A percentile compares a stretch with the other conserved stretches of the same genome.
These are phyloP conservation scores for Phytophthora pinifolia DNA, from an alignment of 352 stramenopile species.

Conservation along the genomic window DNA sequence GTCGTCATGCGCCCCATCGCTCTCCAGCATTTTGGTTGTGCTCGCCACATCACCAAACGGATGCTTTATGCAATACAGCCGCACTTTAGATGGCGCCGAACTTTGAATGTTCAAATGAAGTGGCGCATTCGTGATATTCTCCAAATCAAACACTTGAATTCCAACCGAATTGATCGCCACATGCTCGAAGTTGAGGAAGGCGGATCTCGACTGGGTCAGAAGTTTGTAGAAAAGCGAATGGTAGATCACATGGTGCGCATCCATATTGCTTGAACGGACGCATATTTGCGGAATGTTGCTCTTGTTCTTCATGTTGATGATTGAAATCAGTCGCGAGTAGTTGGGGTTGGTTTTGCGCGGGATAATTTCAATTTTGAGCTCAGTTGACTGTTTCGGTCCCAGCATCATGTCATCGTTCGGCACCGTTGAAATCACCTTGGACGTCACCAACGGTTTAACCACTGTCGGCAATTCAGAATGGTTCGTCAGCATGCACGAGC, in stretches of 20 bases:
- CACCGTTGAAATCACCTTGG: constrained; percentile 88
- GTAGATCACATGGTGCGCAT: constrained; percentile 90
- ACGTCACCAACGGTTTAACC: constrained; percentile 86
- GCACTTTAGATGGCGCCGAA: constrained; percentile 68
- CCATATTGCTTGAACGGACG: constrained; percentile 90
- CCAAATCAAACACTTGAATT: constrained; percentile 87
- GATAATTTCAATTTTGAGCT: constrained; percentile 91
- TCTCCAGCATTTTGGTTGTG: constrained; percentile 20
- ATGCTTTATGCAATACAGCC: constrained; percentile 71
- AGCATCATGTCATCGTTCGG: constrained; percentile 88
- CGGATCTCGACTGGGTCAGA: constrained; percentile 78
- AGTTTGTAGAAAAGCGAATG: constrained; percentile 91
- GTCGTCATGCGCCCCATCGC: constrained; percentile 10
- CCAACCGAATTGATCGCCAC: constrained; percentile 83
- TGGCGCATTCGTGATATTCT: constrained; percentile 87
- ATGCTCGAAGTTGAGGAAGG: constrained; percentile 89
- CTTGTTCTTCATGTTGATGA: constrained; percentile 90
- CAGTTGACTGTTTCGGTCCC: constrained; percentile 83
- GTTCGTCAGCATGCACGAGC: constrained; percentile 87
- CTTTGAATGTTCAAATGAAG: constrained; percentile 81
- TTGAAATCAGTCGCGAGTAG: constrained; percentile 85
- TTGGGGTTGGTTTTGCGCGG: constrained; percentile 89
- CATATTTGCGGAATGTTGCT: constrained; percentile 85
- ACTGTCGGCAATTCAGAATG: constrained; percentile 87
- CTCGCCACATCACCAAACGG: constrained; percentile 34